Conservation (phyloP, 1,284 basidiomycete species). For the Ustilago loliicola region DNA sequence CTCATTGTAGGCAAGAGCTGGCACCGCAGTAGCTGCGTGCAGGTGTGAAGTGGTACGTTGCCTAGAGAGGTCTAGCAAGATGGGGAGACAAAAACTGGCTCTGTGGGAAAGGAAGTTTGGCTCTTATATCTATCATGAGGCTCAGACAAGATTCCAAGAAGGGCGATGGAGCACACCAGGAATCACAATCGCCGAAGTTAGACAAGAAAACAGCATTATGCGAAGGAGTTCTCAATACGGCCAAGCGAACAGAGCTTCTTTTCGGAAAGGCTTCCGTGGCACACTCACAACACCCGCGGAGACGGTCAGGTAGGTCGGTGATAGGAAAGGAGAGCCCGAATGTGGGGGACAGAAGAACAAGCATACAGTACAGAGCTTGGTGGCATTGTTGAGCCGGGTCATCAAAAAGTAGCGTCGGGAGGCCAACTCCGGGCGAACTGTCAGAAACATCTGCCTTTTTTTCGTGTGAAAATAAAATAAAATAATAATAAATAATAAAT, state of each 20-base stretch:
- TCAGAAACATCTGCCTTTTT: not conserved
- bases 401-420: not conserved
- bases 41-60: not conserved
- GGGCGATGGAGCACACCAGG: not conserved
- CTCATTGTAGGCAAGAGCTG: conserved; percentile 15
- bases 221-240: not conserved
- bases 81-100: not conserved
- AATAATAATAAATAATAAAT: not conserved
- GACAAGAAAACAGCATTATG: not conserved
- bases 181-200: not conserved
- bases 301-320: not conserved
- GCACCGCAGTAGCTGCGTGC: not conserved
- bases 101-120: not conserved
- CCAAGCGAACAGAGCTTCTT: not conserved
- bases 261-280: not conserved
- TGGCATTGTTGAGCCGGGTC: not conserved
- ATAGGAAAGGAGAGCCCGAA: not conserved
- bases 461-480: not conserved
- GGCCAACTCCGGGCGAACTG: not conserved
- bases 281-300: not conserved
- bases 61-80: not conserved
- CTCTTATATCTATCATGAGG: not conserved
- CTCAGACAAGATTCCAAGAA: too few species aligned
- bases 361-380: not conserved
- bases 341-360: not conserved